Evolutionary conservation across 177 flowering plant genomes (phyloP).

Genomic region (Vitis hybrid): DNA sequence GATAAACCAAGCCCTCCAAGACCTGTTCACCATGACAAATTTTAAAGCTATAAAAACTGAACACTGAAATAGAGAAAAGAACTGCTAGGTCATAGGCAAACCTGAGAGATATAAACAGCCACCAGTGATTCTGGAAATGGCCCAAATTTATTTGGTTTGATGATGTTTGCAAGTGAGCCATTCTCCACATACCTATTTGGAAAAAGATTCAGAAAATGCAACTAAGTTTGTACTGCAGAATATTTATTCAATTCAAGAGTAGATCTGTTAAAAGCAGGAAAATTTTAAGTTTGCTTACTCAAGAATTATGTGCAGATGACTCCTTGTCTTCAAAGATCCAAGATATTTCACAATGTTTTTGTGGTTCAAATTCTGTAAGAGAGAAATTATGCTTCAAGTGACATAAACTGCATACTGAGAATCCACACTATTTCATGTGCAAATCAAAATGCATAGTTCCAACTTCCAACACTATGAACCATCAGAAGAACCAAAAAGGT

Average conservation of each 20-base stretch:
- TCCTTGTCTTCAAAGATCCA: constrained; percentile 90
- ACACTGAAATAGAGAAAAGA: background rate
- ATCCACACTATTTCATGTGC: background rate
- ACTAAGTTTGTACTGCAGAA: background rate
- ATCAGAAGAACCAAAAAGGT: background rate
- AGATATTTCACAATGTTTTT: constrained; percentile 98
- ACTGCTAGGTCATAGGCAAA: constrained; percentile 22
- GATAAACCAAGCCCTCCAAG: constrained; percentile 94
- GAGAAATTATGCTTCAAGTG: background rate
- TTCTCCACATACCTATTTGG: constrained; percentile 89
- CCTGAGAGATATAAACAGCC: constrained; percentile 98
- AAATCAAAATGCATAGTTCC: background rate
- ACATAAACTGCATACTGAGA: background rate
- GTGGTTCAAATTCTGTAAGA: constrained; percentile 86
- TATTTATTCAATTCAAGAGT: background rate
- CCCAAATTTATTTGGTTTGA: constrained; percentile 98
- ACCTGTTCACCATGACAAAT: constrained; percentile 47
- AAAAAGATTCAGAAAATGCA: constrained; percentile 3
- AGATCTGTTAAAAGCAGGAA: background rate
- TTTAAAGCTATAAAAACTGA: background rate
- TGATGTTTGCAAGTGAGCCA: constrained; percentile 98
- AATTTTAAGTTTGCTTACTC: constrained; percentile 60
- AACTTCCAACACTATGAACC: background rate
- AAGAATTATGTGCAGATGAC: constrained; percentile 90
- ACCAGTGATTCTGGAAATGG: constrained; percentile 96